Base-by-base conservation (phyloP, 352 stramenopile genomes). In the Globisporangium yorkense region DNA sequence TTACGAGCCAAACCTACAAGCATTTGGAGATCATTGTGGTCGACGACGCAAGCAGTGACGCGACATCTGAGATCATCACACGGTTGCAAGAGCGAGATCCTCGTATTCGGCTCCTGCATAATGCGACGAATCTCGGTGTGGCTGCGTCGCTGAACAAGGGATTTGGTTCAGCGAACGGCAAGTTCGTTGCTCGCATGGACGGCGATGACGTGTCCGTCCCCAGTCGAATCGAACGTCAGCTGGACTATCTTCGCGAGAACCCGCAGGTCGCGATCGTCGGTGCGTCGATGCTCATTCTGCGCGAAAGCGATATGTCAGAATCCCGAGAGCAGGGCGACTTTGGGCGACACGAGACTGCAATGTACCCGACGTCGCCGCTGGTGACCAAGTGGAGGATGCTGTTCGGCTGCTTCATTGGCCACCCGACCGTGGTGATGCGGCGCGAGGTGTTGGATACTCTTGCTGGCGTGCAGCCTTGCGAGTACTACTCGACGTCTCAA, bases 181-280 rank as follows among this genome's bases (percentile, higher is more conserved):
- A 70, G 8, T 72, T 90, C 54, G 56, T 96, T 13, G 83, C 84
- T 3, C 74, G 88, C 49, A 96, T 96, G 88, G 88, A 96, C 50
- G 81, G 77, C 48, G 88, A 96, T 68, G 88, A 96, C 56, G 48
- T 96, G 35, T 72, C 70, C 20, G 58, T 86, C 12, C 67, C 76
- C 27, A 57, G 75, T 5, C 72, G 87, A 7, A 71, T 96, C 12
- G 56, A 75, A 35, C 57, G 65, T 5, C 87, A 96, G 60, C 49
- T 85, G 39, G 39, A 57, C 12, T 80, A 72, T 33, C 61, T 88
- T 49, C 47, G 57, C 2, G 59, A 71, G 53, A 61, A 76, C 16
- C 69, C 66, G n/a, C 56, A 75, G 41, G 62, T 79, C 31, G 66
- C 70, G 24, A 70, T 83, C 24, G 55, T 79, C 20, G 74, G 74